Evolutionary conservation across 2,329 filamentous ascomycete genomes (phyloP).

Genomic region (Sporothrix protearum): DNA sequence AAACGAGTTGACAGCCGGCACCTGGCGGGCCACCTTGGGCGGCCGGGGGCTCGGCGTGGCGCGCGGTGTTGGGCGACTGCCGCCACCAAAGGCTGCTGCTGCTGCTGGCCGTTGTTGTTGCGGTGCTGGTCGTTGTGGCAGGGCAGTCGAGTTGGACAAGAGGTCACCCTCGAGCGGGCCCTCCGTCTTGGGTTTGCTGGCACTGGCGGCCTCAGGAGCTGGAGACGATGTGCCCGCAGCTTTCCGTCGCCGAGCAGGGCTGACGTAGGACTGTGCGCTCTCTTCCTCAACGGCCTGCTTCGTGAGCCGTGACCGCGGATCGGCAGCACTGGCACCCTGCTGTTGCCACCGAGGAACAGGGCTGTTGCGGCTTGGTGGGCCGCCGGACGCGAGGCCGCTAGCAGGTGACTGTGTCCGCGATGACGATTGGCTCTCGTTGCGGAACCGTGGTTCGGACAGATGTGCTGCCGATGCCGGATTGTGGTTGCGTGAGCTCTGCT

Average conservation of each 20-base stretch:
- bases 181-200: constrained; percentile 30
- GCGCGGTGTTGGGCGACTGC: constrained; percentile 39
- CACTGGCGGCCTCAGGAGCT: constrained; percentile 20
- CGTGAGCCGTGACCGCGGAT: constrained; percentile 61
- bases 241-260: constrained; percentile 76
- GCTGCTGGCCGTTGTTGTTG: background rate
- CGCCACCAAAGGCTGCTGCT: constrained; percentile 34
- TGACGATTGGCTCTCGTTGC: constrained; percentile 32
- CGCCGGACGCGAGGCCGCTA: constrained; percentile 26
- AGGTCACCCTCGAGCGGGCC: constrained; percentile 57
- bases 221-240: constrained; percentile 43
- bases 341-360: constrained; percentile 62
- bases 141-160: constrained; percentile 52
- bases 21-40: constrained; percentile 49
- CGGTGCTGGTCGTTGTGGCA: constrained; percentile 27
- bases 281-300: constrained; percentile 76
- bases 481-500: background rate
- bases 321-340: constrained; percentile 38
- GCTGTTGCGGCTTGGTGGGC: constrained; percentile 41
- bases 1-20: constrained; percentile 65
- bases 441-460: constrained; percentile 35
- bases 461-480: constrained; percentile 28
- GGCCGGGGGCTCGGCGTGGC: constrained; percentile 34
- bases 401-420: constrained; percentile 51
- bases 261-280: constrained; percentile 78